These are phyloP conservation scores for Deinandra increscens DNA, from an alignment of 129 eudicot species.

Conservation along the genomic window DNA sequence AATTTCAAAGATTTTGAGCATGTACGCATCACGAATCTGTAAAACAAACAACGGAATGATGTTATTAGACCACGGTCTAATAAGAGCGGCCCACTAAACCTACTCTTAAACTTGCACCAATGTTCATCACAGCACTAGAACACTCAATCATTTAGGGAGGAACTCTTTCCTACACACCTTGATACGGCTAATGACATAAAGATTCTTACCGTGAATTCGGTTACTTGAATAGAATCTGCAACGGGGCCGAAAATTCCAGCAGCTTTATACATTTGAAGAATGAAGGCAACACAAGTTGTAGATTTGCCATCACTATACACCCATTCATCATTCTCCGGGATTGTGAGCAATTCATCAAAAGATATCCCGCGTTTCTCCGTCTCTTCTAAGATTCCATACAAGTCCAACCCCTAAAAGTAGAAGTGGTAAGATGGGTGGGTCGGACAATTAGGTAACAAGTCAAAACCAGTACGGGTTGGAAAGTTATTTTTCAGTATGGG, in stretches of 20 bases:
- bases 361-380: slow-evolving; percentile 78
- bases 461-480: not conserved
- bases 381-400: slow-evolving; percentile 75
- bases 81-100: too few relatives aligned
- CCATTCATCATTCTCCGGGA: slow-evolving; percentile 98
- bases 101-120: too few relatives aligned
- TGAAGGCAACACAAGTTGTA: slow-evolving; percentile 97
- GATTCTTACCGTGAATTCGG: slow-evolving; percentile 87
- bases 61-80: not conserved
- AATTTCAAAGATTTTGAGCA: slow-evolving; percentile 81
- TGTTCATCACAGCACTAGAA: too few relatives aligned
- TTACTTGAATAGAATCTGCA: slow-evolving; percentile 85
- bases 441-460: not conserved
- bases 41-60: slow-evolving; percentile 3
- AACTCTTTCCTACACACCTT: too few relatives aligned
- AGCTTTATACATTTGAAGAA: slow-evolving; percentile 86
- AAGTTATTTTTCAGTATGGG: not conserved
- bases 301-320: slow-evolving; percentile 97
- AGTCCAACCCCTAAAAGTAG: slow-evolving; percentile 67
- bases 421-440: slow-evolving; percentile 5
- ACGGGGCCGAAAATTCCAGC: slow-evolving; percentile 86
- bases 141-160: too few relatives aligned
- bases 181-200: too few relatives aligned
- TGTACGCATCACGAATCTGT: slow-evolving; percentile 95
- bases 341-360: slow-evolving; percentile 89